Evolutionary conservation across 768 basidiomycete genomes (phyloP).

Genomic region (Rhizopogon vinicolor): DNA sequence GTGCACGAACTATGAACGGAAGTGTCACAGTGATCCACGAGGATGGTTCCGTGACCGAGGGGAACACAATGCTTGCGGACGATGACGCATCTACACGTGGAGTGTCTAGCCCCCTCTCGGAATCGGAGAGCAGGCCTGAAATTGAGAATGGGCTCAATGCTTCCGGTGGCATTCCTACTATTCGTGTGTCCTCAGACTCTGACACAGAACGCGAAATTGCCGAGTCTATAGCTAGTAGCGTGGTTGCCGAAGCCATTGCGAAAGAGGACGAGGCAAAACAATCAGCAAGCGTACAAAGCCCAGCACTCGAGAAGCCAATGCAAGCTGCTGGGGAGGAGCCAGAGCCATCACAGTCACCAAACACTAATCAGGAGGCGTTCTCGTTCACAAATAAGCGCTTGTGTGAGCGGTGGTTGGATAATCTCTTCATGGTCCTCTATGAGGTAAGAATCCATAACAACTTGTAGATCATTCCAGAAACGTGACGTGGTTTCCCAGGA

Average conservation of each 20-base stretch:
- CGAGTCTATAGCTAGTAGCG: conserved; percentile 5
- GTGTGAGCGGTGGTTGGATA: conserved; percentile 97
- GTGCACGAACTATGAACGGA: conserved; percentile 18
- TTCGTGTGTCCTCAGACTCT: conserved; percentile 72
- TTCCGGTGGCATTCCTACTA: conserved; percentile 50
- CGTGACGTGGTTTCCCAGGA: conserved; percentile 49
- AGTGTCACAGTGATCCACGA: conserved; percentile 50
- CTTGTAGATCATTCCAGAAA: neutral
- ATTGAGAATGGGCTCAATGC: conserved; percentile 5
- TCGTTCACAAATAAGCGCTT: conserved; percentile 95
- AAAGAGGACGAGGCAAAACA: conserved; percentile 30
- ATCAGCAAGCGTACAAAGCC: conserved; percentile 22
- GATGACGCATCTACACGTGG: conserved; percentile 72
- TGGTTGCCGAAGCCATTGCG: conserved; percentile 26
- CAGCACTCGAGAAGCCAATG: conserved; percentile 37
- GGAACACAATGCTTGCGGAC: conserved; percentile 34
- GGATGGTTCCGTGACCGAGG: conserved; percentile 47
- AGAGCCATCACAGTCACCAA: conserved; percentile 14
- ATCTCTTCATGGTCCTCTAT: conserved; percentile 96
- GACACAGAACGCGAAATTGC: conserved; percentile 43
- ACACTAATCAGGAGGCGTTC: conserved; percentile 53
- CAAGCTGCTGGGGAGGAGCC: conserved; percentile 34
- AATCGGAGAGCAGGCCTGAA: conserved; percentile 23
- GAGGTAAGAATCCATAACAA: conserved; percentile 53
- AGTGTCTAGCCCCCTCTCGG: conserved; percentile 37